Percentiles rank a stretch among this genome's conserved stretches.
These are phyloP conservation scores for Biscogniauxia marginata DNA, from an alignment of 2,329 filamentous ascomycete species.

Conservation along the genomic window DNA sequence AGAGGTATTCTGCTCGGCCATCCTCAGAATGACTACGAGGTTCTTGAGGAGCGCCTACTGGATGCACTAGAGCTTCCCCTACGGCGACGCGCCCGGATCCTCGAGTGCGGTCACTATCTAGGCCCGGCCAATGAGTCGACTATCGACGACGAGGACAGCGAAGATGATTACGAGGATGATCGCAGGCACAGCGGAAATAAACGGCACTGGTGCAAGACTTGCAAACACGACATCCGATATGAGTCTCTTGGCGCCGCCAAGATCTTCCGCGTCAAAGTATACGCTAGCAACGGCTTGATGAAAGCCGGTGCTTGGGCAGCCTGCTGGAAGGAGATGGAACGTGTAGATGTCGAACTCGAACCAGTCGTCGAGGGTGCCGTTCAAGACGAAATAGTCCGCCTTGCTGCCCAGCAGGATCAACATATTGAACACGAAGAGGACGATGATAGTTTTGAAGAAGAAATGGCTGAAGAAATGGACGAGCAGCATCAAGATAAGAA, in stretches of 20 bases:
- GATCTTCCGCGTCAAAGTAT: constrained; percentile 80
- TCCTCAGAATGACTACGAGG: constrained; percentile 75
- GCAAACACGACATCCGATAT: constrained; percentile 53
- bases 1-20: constrained; percentile 75
- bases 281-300: constrained; percentile 94
- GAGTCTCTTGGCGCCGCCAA: constrained; percentile 53
- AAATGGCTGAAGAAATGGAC: constrained; percentile 33
- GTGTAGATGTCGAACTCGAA: constrained; percentile 91
- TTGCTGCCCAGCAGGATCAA: constrained; percentile 46
- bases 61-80: constrained; percentile 72
- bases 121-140: constrained; percentile 54
- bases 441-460: constrained; percentile 33
- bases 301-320: constrained; percentile 86
- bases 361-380: constrained; percentile 64
- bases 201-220: constrained; percentile 57
- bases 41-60: constrained; percentile 73
- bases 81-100: constrained; percentile 62
- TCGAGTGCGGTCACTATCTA: constrained; percentile 76
- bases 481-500: constrained; percentile 32
- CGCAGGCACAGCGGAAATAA: constrained; percentile 33
- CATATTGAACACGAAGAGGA: constrained; percentile 31
- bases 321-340: constrained; percentile 97
- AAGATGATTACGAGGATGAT: constrained; percentile 43
- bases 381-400: constrained; percentile 59
- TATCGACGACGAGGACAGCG: constrained; percentile 45